Conservation (phyloP, 164 flowering plant species). For the Malania oleifera region DNA sequence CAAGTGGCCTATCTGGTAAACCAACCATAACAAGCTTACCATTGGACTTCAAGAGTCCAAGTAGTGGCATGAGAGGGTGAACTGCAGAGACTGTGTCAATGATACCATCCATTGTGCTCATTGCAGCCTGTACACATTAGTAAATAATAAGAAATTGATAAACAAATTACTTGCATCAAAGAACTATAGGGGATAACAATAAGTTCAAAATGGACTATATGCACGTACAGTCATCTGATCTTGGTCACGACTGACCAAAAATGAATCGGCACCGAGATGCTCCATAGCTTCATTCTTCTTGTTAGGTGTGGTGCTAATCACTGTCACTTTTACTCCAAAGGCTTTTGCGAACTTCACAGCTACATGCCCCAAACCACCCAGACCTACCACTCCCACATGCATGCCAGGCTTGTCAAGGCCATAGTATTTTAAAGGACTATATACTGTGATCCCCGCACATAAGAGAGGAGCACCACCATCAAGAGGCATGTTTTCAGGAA, state of each 20-base stretch:
- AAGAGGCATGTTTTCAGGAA: conserved; percentile 22
- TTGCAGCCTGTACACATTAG: conserved; percentile 24
- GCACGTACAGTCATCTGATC: no score
- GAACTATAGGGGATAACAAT: no score
- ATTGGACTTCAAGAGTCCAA: conserved; percentile 34
- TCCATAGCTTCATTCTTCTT: conserved; percentile 42
- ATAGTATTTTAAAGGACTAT: conserved; percentile 21
- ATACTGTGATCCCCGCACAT: conserved; percentile 29
- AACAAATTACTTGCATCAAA: conserved; percentile 33
- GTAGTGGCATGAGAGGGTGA: conserved; percentile 37
- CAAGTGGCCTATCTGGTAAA: conserved; percentile 38
- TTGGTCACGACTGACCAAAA: conserved; percentile 35
- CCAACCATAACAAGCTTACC: conserved; percentile 52
- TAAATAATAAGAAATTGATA: no score
- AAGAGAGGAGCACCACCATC: conserved; percentile 22
- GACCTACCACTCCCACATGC: conserved; percentile 27
- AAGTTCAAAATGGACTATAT: no score
- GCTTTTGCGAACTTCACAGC: conserved; percentile 58
- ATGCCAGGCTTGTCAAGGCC: conserved; percentile 14
- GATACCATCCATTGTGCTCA: conserved; percentile 44
- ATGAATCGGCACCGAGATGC: conserved; percentile 42
- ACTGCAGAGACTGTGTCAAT: conserved; percentile 46
- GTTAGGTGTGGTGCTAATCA: conserved; percentile 39
- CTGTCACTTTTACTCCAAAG: conserved; percentile 43
- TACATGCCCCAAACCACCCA: conserved; percentile 54